Evolutionary conservation across 257 asterid species (phyloP).

Genomic region (Solanum arcanum): DNA sequence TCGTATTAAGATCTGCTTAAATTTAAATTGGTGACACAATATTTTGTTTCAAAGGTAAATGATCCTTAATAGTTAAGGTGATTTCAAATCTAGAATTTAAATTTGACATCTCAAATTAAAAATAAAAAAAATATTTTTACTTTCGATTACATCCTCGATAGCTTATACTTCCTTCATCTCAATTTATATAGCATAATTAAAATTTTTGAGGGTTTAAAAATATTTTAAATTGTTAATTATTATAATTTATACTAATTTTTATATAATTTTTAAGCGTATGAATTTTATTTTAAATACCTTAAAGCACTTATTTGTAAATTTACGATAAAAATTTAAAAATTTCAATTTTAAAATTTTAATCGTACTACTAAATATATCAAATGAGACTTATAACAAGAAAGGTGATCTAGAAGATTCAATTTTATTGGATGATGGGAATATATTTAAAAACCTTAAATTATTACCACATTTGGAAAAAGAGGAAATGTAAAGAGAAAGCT

Average conservation of each 20-base stretch:
- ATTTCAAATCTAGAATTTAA: neutral
- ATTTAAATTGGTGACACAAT: fast-evolving
- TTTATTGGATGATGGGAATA: neutral
- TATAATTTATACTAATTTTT: neutral
- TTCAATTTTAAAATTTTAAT: too few species aligned
- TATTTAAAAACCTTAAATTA: slow-evolving; percentile 15
- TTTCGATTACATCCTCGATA: neutral
- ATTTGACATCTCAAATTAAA: neutral
- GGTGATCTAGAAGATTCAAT: neutral
- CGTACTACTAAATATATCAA: neutral
- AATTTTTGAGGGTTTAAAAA: neutral
- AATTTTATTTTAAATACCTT: too few species aligned
- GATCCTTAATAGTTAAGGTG: neutral
- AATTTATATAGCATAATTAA: too few species aligned
- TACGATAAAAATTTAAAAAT: neutral
- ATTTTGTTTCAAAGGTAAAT: neutral
- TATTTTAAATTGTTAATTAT: neutral
- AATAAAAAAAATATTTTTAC: neutral
- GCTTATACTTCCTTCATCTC: neutral
- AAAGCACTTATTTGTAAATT: neutral
- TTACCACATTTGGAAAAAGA: slow-evolving; percentile 23
- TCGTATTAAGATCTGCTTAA: neutral
- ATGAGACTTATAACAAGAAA: neutral
- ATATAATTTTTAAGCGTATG: neutral
- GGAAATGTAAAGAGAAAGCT: neutral